Evolutionary conservation across 352 stramenopile genomes (phyloP), one percentile per base, ranked within the genome.

Genomic region (Phytophthora melonis): DNA sequence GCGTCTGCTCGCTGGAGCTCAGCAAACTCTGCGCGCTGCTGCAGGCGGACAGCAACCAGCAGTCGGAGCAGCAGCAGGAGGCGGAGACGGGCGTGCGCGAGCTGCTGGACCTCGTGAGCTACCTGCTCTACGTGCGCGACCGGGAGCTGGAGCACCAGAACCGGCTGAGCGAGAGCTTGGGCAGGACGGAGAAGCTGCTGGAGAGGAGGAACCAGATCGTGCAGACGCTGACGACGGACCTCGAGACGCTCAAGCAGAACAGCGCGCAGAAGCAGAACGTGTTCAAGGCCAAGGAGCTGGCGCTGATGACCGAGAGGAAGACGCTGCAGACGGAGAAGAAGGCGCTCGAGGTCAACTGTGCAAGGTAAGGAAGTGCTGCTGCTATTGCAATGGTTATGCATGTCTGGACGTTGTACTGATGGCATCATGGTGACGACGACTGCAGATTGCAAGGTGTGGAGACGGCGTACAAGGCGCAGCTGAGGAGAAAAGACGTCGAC

Each of bases 71-170:
- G 21, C 61, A 82, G 16, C 32, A 77, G 54, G 63, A 49, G 19
- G 79, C 72, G 0, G 86, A 95, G 53, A 72, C 63, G 7, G 58
- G 66, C 19, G n/a, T 94, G 23, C 78, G 88, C 50, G 68, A 83
- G 2, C 59, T 76, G 5, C 87, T 95, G 87, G 88, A 94, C 41
- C 75, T 93, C 10, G 70, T 95, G n/a, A 93, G 84, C 56, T 89
- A 85, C 66, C 25, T 95, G 39, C 63, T 95, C 8, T 82, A 88
- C 10, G 58, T 88, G 32, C 76, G 84, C 16, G 74, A 87, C 14
- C 79, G 88, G 11, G 84, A 92, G 66, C n/a, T 86, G 50, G 74
- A 72, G 9, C 79, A 84, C 41, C 81, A 91, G 58, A 84, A 86
- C 32, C 62, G 70, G 50, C 56, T 93, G 18, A 82, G 75, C 41